A percentile compares a stretch with the other conserved stretches of the same genome.
phyloP scores from a whole-genome alignment of 2,329 filamentous ascomycete genomes.

The Colletotrichum gloeosporioides region DNA sequence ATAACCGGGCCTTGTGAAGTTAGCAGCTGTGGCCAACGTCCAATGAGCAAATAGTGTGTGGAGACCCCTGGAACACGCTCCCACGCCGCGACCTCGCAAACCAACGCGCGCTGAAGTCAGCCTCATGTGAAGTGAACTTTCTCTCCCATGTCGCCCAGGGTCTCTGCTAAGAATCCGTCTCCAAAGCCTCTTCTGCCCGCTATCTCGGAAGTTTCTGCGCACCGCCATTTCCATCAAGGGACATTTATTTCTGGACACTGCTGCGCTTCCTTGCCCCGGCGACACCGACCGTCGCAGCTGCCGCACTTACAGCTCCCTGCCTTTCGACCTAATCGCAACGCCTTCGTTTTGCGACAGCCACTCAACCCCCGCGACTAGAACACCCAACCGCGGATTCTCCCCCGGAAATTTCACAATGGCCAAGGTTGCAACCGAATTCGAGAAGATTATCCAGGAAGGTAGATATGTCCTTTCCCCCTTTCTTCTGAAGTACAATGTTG shows the following conservation, averaged over 20 bases:
- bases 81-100: not conserved
- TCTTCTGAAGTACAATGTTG: not conserved
- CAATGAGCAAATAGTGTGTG: not conserved
- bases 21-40: not conserved
- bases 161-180: not conserved
- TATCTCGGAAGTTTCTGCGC: not conserved
- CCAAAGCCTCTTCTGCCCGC: not conserved
- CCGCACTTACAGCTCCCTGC: not conserved
- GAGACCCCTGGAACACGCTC: constrained; percentile 3
- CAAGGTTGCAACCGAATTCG: constrained; percentile 53
- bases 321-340: not conserved
- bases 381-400: not conserved
- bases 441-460: constrained; percentile 62
- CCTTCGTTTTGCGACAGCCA: not conserved
- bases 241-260: not conserved
- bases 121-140: constrained; percentile 5
- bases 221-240: not conserved
- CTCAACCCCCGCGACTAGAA: not conserved
- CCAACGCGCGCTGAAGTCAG: constrained; percentile 7
- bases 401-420: constrained; percentile 36
- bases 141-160: not conserved
- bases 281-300: not conserved
- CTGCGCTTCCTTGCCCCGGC: not conserved
- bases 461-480: constrained; percentile 16
- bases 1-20: not conserved